Evolutionary conservation across 805 yeast genomes (phyloP), one percentile per base, ranked within the genome.

Genomic region (Kazachstania taianensis): DNA sequence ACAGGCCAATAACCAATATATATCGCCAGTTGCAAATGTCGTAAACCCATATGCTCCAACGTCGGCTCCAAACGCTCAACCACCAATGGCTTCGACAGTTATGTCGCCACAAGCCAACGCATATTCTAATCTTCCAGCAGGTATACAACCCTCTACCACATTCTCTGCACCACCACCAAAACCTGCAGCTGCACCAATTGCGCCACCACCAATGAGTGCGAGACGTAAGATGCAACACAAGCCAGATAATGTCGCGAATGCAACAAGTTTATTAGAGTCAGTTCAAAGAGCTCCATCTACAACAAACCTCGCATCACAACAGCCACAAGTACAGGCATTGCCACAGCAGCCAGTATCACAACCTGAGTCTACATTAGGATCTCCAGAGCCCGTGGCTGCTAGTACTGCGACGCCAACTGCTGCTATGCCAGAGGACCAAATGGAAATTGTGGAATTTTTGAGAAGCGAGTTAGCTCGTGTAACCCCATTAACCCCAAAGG

Each of bases 401-500:
- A 31, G 32, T 24, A 47, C 59, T 7, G 41, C 52, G 2, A 42
- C 51, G 17, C 36, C 59, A 5, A 48, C 59, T 7, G 40, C 53
- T 32, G 28, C 46, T 41, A 76, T 82, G 41, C 73, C 86, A 2
- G 71, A 65, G 10, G 67, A 64, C 7, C 69, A 78, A 7, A 50
- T 60, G 47, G 77, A 78, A 13, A 73, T 92, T 30, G 75, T 63
- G 48, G 66, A 70, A n/a, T 64, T 65, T 9, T 68, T 92, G 37
- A 62, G 65, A 10, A 53, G 60, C 4, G 75, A 75, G 45, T 57
- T 84, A 46, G 71, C 65, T 19, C 67, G 73, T 20, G 76, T 84
- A 13, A 72, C 77, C 47, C 89, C 94, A 13, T 65, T 67, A 30
- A 72, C 85, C 29, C 94, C 95, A 18, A 81, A 75, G 33, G 76